Conservation (phyloP, 257 asterid genomes). For the Primulina tabacum region DNA sequence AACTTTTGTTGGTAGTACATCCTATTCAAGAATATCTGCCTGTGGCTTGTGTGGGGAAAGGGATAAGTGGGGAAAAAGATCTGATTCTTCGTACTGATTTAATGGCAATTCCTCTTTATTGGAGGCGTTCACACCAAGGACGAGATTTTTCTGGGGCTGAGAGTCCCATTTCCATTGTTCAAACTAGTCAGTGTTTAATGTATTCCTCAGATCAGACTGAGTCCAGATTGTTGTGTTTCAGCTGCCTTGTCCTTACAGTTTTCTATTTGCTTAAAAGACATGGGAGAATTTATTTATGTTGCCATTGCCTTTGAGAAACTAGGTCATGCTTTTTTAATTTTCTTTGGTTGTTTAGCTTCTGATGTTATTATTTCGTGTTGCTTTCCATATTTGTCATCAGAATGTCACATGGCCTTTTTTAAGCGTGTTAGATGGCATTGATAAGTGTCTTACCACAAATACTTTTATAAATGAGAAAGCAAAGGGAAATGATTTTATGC, state of each 20-base stretch:
- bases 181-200: background rate
- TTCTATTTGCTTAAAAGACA: background rate
- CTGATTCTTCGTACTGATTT: conserved; percentile 8
- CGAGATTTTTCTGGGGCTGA: background rate
- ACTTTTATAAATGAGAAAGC: too few relatives aligned
- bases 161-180: background rate
- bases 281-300: background rate
- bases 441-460: too few relatives aligned
- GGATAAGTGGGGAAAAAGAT: background rate
- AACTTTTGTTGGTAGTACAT: background rate
- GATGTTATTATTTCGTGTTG: too few relatives aligned
- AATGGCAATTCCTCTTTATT: background rate
- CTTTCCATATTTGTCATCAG: too few relatives aligned
- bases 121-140: conserved; percentile 2
- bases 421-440: too few relatives aligned
- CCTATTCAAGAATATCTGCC: conserved; percentile 10
- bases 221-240: background rate
- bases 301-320: background rate
- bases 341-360: too few relatives aligned
- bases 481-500: background rate
- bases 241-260: background rate
- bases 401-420: too few relatives aligned
- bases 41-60: conserved; percentile 15
- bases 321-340: background rate
- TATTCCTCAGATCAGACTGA: background rate